Base-by-base conservation (phyloP, 2,329 filamentous ascomycete genomes). In the Fusarium citri region DNA sequence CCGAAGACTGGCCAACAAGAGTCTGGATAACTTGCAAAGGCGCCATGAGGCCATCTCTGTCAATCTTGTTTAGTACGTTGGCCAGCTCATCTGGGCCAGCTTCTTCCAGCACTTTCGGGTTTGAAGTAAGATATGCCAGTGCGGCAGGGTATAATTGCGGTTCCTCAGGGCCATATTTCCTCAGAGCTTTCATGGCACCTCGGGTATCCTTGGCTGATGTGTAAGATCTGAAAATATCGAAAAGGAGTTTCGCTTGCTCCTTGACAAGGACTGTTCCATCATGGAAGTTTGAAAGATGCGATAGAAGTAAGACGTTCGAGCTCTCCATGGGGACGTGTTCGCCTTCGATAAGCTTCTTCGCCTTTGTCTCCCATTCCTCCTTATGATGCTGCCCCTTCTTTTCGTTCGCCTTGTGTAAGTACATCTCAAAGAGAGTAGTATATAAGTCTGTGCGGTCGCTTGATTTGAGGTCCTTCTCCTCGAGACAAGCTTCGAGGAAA, bases 401-500 rank as follows among this genome's bases (percentile, higher is more conserved):
- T 61, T 91, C 88, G 63, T 90, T 92, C 23, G 95, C 92, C 74
- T 94, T 96, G 79, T 97, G 92, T 11, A 99, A 84, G 77, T 98
- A 99, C 92, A 99, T 98, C 79, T 99, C 97, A 76, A 99, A 98
- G 16, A 99, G 80, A 0, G 97, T 98, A 0, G 95, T 98, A 76
- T 96, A 96, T 18, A 99, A 85, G 78, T 99, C 97, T 3, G 91
- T 88, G 68, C 90, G 92, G 77, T 98, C 92, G 11, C 89, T 86
- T 37, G 92, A 85, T 22, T 89, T 89, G n/a, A 97, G 80, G 23
- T 87, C 86, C 22, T 89, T 84, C 61, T 94, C 91, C 51, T 90
- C 83, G 8, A 97, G 87, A 65, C 95, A 94, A 8, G 94, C 94
- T 80, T 99, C 95, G 0, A 99, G 85, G 77, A 99, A 99, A 18